Percentiles rank a stretch among this genome's conserved stretches.
Evolutionary conservation across 129 eudicot genomes (phyloP).

Genomic region (Cynara cardunculus): DNA sequence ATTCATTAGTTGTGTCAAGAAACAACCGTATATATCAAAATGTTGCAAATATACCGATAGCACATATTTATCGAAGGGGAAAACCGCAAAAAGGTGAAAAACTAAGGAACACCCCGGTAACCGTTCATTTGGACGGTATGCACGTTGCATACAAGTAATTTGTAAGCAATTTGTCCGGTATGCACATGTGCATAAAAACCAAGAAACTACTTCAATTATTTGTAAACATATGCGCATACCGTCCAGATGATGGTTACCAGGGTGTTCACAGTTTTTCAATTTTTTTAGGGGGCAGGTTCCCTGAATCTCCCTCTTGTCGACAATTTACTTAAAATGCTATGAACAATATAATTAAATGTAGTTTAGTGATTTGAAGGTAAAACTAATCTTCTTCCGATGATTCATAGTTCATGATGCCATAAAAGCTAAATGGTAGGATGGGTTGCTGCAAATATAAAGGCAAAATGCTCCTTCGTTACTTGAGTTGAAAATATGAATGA

Average conservation of each 20-base stretch:
- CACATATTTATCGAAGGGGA: not conserved
- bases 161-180: no score
- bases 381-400: not conserved
- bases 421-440: not conserved
- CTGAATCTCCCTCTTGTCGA: not conserved
- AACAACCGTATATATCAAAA: not conserved
- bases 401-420: not conserved
- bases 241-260: no score
- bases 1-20: conserved; percentile 4
- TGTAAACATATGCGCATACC: no score
- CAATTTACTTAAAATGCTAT: not conserved
- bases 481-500: not conserved
- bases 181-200: no score
- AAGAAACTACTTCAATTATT: no score
- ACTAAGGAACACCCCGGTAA: no score
- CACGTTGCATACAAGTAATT: no score
- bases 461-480: not conserved
- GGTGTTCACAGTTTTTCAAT: no score
- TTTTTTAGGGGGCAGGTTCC: no score
- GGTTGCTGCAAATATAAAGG: not conserved
- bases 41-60: not conserved
- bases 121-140: no score
- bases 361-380: not conserved
- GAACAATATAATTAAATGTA: not conserved
- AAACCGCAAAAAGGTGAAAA: no score